Percentiles rank a stretch among this genome's conserved stretches.
Evolutionary conservation across 441 rosid genomes (phyloP).

Genomic region (Mallotus japonicus): DNA sequence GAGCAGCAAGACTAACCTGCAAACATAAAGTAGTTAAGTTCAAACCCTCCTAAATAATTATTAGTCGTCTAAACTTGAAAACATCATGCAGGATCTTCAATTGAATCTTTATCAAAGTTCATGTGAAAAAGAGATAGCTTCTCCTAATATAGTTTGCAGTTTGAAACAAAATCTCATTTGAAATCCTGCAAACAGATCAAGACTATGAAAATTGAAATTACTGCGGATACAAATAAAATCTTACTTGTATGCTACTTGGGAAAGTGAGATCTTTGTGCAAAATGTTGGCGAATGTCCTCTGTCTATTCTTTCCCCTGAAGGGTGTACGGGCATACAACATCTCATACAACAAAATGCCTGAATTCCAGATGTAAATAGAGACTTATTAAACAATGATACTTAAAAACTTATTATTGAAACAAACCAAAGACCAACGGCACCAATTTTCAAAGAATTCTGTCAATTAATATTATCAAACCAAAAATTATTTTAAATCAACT

Average conservation of each 20-base stretch:
- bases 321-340: conserved; percentile 98
- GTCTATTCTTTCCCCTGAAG: conserved; percentile 96
- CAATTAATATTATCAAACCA: neutral
- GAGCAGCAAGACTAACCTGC: conserved; percentile 83
- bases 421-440: no score
- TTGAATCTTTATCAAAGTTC: neutral
- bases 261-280: conserved; percentile 94
- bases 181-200: neutral
- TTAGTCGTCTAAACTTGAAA: neutral
- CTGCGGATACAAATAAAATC: neutral
- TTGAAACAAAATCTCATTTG: neutral
- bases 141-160: no score
- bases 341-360: conserved; percentile 91
- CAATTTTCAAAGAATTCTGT: no score
- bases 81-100: neutral
- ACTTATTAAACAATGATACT: neutral
- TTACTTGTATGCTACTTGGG: conserved; percentile 95
- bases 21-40: conserved; percentile 8
- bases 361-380: conserved; percentile 10
- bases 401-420: no score
- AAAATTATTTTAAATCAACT: neutral
- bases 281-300: conserved; percentile 90
- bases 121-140: no score
- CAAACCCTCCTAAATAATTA: neutral
- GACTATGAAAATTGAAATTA: neutral